phyloP scores from a whole-genome alignment of 805 yeast species.

The Grigorovia jiainica region DNA sequence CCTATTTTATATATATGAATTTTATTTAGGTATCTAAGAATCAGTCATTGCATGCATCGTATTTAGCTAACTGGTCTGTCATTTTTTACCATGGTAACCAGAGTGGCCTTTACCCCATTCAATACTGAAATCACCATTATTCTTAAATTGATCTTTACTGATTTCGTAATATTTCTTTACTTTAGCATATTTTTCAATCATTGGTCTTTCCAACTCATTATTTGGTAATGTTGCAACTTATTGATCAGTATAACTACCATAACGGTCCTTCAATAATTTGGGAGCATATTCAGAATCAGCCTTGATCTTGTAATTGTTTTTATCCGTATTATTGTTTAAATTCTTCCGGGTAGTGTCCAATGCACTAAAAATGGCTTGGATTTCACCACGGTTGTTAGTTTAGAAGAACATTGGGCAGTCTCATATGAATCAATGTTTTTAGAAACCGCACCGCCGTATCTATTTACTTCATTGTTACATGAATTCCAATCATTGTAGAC shows the following conservation, averaged over 20 bases:
- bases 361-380: conserved; percentile 56
- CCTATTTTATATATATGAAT: too few relatives aligned
- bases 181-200: conserved; percentile 34
- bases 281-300: conserved; percentile 68
- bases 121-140: conserved; percentile 35
- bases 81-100: conserved; percentile 62
- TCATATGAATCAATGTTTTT: conserved; percentile 41
- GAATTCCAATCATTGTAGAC: conserved; percentile 52
- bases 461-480: conserved; percentile 42
- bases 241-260: conserved; percentile 42
- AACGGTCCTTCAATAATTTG: conserved; percentile 50
- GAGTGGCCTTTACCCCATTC: conserved; percentile 66
- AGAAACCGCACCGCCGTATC: conserved; percentile 46
- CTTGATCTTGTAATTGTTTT: conserved; percentile 34
- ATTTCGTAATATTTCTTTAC: conserved; percentile 33
- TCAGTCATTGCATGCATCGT: conserved; percentile 39
- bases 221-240: conserved; percentile 18
- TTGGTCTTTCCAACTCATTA: conserved; percentile 24
- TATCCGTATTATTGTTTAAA: conserved; percentile 10
- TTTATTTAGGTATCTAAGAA: too few relatives aligned
- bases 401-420: conserved; percentile 41
- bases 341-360: conserved; percentile 32
- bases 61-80: conserved; percentile 68
- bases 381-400: conserved; percentile 78
- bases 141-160: conserved; percentile 18